Base-by-base conservation (phyloP, 805 yeast species). In the Pichia ethanolica region DNA sequence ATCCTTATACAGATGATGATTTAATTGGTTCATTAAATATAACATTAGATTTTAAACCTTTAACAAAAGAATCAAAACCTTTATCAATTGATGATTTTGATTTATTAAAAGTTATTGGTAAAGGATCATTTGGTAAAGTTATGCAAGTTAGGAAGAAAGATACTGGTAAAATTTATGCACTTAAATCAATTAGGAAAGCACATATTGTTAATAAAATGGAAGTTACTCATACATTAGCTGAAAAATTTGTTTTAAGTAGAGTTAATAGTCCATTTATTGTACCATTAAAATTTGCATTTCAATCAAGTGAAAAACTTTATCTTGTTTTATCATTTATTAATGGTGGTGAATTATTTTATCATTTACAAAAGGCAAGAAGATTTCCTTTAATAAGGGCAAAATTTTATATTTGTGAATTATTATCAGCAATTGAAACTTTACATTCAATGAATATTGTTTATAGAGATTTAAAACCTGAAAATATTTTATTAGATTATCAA, bases 81-180 rank as follows among this genome's bases (percentile, higher is more conserved):
- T 72, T 93, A 44, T 74, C 89, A 1, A 89, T 93, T 56, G 96
- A 89, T 50, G 97, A 91, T 62, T 91, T 93, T 69, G 96, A 89
- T 59, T 71, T 93, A 46, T 75, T 93, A 57, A 93, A 93, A 68
- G 99, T 93, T 26, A 89, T 93, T 48, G 99, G 99, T 36, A 93
- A 93, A 65, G 99, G 99, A 7, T 89, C 97, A 9, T 93, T 93
- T 65, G 99, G 99, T 46, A 93, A 93, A 69, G 99, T 93, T 47
- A 93, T 93, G 98, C 99, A 93, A 68, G 99, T 93, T 39, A 82
- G 89, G 55, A 93, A 93, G 69, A 88, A 87, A 59, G 99, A 93
- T 67, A 93, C 99, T 3, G 85, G 85, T 56, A 95, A 91, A 65
- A 83, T 93, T 27, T 93, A 93, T 66, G 99, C 99, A 1, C 72